Base-by-base conservation (phyloP, 2,329 filamentous ascomycete species). In the Apiospora saccharicola region DNA sequence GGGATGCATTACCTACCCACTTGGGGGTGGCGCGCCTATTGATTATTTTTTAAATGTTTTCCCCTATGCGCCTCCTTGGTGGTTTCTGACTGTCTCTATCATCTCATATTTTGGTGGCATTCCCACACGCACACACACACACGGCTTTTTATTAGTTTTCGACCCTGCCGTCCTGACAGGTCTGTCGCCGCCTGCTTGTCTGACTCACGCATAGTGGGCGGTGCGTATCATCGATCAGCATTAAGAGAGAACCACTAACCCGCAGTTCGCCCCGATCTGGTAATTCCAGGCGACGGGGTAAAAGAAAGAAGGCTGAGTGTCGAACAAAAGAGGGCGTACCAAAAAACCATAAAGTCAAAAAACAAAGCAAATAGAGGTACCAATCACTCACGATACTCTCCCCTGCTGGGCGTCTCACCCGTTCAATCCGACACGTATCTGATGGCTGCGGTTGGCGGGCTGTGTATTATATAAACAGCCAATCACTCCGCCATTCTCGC, bases 11-110 rank as follows among this genome's bases (percentile, higher is more conserved):
- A 7, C 30, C 22, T 64, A 24, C 57, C 57, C 57, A 41, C 57
- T 64, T 64, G 30, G 57, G 57, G 57, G 57, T 64, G 57, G 57
- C 57, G 57, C 34, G 57, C 30, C 53, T 64, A n/a, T 64, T 41
- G 34, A n/a, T 64, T 64, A 64, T 64, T 64, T 41, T 64, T 64
- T 24, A 13, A n/a, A 24, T 24, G 1, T 41, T n/a, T 41, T 6
- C 8, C 30, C 19, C 3, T 61, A n/a, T 64, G 24, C 4, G 26
- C 26, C 26, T 30, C 4, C 26, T 30, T 30, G 26, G 26, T 30
- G 26, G 26, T 30, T 14, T 41, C 34, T 64, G 19, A 3, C 34
- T 37, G 26, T 19, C 53, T 61, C 53, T 22, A 61, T 22, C 12
- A 10, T 34, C 30, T 61, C 26, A 61, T 30, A 37, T 22, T 37